Base-by-base conservation (phyloP, 1,284 basidiomycete species). In the Cutaneotrichosporon sp. region DNA sequence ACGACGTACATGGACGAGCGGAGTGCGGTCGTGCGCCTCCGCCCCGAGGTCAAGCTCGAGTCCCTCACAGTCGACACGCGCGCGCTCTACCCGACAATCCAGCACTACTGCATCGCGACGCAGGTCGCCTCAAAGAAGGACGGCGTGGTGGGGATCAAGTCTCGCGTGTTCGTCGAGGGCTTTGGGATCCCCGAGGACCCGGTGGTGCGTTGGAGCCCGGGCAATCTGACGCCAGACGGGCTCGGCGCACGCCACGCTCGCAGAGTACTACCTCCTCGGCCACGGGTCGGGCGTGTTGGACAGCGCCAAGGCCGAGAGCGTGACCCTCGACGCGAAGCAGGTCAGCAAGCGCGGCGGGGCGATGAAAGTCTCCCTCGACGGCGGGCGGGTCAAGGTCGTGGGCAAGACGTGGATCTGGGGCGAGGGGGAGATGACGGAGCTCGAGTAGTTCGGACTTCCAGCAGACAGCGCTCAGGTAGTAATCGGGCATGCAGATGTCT, bases 241-340 rank as follows among this genome's bases (percentile, higher is more conserved):
- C 18, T 67, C 70, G 2, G 70, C 70, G 14, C 73, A 77, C 58
- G 66, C 75, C 20, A 64, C 63, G 42, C 63, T 77, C 8, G 66
- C 71, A 6, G 64, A 69, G 16, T 75, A 77, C 62, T 75, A 73
- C 59, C 66, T 75, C 52, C 46, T 58, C 0, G 61, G 56, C 10
- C 22, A 46, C 8, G 52, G 18, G 31, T 33, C 22, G 36, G 13
- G 20, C 27, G 38, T 0, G 29, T 16, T 54, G 20, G 9, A 29
- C 5, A 25, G 22, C 4, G 7, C 7, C 13, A 22, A 53, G 13
- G 8, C 51, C 1, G 25, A 34, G 22, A 16, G 13, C 14, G 25
- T 33, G 18, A 42, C 18, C 24, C 58, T 63, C 11, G 65, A 66
- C 31, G 65, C 65, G 2, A 25, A 24, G n/a, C 65, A 66, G 49